Conservation (phyloP, 495 filamentous ascomycete species). For the Lophiotrema nucula region DNA sequence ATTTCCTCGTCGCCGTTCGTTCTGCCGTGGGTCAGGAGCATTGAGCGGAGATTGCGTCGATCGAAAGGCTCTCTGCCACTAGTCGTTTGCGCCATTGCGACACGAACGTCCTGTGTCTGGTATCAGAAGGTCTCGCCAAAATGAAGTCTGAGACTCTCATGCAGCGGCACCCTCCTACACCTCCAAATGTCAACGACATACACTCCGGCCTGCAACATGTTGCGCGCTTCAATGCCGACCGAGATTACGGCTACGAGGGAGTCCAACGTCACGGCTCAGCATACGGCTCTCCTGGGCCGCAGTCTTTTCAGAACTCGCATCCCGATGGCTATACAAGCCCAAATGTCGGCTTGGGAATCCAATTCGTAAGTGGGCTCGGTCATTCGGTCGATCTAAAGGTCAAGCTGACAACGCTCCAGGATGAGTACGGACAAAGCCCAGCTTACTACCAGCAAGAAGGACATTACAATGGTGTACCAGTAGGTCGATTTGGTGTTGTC, state of each 20-base stretch:
- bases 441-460: conserved; percentile 47
- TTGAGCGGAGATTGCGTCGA: neutral
- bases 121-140: neutral
- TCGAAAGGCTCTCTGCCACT: neutral
- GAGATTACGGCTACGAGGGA: conserved; percentile 20
- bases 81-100: too few relatives aligned
- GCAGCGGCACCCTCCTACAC: conserved; percentile 32
- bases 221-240: conserved; percentile 27
- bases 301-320: conserved; percentile 7
- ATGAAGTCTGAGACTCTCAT: conserved; percentile 33
- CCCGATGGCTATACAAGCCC: conserved; percentile 33
- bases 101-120: too few relatives aligned
- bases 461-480: conserved; percentile 40
- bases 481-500: conserved; percentile 2
- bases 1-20: too few relatives aligned
- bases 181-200: conserved; percentile 27
- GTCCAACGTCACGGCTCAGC: conserved; percentile 9
- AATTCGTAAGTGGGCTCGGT: conserved; percentile 42
- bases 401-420: conserved; percentile 9
- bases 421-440: conserved; percentile 33
- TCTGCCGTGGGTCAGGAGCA: neutral
- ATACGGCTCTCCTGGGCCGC: conserved; percentile 29
- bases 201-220: conserved; percentile 34
- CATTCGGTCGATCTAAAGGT: neutral
- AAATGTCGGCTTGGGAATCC: conserved; percentile 41